phyloP scores from a whole-genome alignment of 805 yeast species.

The Metschnikowia hibisci region DNA sequence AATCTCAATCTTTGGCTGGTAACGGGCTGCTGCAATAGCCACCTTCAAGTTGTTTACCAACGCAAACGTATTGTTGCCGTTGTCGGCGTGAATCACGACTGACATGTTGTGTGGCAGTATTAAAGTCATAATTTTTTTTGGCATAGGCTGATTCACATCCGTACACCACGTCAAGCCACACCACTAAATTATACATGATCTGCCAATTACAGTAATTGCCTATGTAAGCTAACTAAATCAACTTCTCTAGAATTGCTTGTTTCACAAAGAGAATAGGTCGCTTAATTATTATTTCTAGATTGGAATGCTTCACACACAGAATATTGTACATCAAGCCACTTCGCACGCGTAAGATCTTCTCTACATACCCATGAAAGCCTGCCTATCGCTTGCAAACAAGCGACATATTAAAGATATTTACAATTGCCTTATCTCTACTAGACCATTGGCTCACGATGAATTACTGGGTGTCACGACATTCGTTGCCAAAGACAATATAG shows the following conservation, averaged over 20 bases:
- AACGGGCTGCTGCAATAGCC: slow-evolving; percentile 21
- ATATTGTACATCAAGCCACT: not conserved
- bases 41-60: slow-evolving; percentile 25
- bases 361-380: not conserved
- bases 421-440: slow-evolving; percentile 12
- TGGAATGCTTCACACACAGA: not conserved
- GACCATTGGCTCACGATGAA: not conserved
- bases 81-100: slow-evolving; percentile 15
- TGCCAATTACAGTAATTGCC: too few relatives aligned
- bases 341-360: not conserved
- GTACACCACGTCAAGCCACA: slow-evolving; percentile 6
- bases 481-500: slow-evolving; percentile 73
- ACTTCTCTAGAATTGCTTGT: too few relatives aligned
- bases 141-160: slow-evolving; percentile 6
- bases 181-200: not conserved
- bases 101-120: slow-evolving; percentile 8
- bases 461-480: slow-evolving; percentile 1
- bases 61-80: slow-evolving; percentile 18
- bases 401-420: slow-evolving; percentile 8
- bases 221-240: too few relatives aligned
- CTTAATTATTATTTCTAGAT: too few relatives aligned
- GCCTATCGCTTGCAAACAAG: not conserved
- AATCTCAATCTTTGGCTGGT: slow-evolving; percentile 14
- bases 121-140: not conserved
- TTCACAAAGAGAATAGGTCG: too few relatives aligned